These are phyloP conservation scores for Mucor lusitanicus DNA, from an alignment of 371 early-diverging fungal species.

Conservation along the genomic window DNA sequence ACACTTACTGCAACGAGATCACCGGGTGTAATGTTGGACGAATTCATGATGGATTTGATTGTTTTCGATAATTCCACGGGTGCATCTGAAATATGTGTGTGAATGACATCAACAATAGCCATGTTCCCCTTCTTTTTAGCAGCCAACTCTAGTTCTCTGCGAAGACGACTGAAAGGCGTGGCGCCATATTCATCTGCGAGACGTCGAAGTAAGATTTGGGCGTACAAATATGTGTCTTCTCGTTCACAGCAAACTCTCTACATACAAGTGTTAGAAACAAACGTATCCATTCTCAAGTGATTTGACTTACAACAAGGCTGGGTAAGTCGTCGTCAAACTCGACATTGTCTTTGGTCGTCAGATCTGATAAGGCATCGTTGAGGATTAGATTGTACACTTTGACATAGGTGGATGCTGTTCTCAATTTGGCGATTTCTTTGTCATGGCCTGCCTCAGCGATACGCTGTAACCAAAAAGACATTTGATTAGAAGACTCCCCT, in stretches of 20 bases:
- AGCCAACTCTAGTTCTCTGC: constrained; percentile 61
- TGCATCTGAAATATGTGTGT: constrained; percentile 49
- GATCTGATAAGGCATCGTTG: constrained; percentile 53
- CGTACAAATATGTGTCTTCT: constrained; percentile 70
- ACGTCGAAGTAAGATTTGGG: constrained; percentile 58
- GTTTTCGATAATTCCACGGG: constrained; percentile 53
- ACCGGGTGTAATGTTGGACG: constrained; percentile 62
- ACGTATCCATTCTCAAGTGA: neutral
- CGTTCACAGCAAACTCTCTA: constrained; percentile 67
- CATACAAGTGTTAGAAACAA: neutral
- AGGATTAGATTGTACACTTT: constrained; percentile 66
- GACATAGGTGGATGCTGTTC: constrained; percentile 64
- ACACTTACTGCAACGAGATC: constrained; percentile 56
- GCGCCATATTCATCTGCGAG: constrained; percentile 55
- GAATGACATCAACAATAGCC: constrained; percentile 56
- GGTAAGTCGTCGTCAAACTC: constrained; percentile 54
- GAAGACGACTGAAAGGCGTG: constrained; percentile 54
- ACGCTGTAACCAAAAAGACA: constrained; percentile 30
- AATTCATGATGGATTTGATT: constrained; percentile 56
- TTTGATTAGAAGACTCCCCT: neutral
- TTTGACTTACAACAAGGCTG: constrained; percentile 41
- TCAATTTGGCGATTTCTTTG: constrained; percentile 61
- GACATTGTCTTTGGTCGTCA: constrained; percentile 57
- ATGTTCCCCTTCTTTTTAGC: constrained; percentile 49
- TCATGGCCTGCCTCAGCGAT: constrained; percentile 70